Evolutionary conservation across 2,329 filamentous ascomycete species (phyloP), one percentile per base, ranked within the genome.

Genomic region (Akanthomyces muscarius): DNA sequence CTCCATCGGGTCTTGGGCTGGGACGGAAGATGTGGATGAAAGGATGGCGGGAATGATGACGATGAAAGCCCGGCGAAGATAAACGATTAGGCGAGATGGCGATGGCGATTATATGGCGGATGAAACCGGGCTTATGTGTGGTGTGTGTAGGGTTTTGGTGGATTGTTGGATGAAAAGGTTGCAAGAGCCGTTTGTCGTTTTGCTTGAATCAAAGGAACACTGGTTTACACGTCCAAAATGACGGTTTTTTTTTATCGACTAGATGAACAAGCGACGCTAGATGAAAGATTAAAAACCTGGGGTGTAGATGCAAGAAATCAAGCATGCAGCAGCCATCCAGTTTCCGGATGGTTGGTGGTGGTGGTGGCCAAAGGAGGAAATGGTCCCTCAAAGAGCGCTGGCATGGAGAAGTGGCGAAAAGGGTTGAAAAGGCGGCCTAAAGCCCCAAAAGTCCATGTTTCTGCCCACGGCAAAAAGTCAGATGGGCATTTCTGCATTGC

Each of bases 321-420:
- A 41, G 21, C 33, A 38, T 16, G 42, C 41, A 4, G 14, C 23
- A 7, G 4, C 52, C 41, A 5, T 23, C 16, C n/a, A 38, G 28
- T 44, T 45, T 11, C 28, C 6, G 4, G 33, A 36, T 30, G 23
- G 30, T 33, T n/a, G 21, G 13, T 21, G 25, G n/a, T 25, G 42
- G n/a, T 45, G 16, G 28, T 58, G 55, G 30, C 56, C 21, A 50
- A 59, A 50, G 56, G 25, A 11, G 44, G 33, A 45, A 58, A 58
- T 41, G 16, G 14, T 10, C 14, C 2, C 23, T 38, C 6, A 11
- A 28, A 36, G 53, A 36, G 30, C 45, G 18, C 30, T 59, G 16
- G 42, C 30, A 59, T 59, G 56, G 56, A 33, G 21, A 59, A 59
- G 56, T 50, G 44, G 56, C 56, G 45, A 59, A 57, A 23, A 30